phyloP scores from a whole-genome alignment of 1,284 basidiomycete genomes.

The Polyporus tsugae region DNA sequence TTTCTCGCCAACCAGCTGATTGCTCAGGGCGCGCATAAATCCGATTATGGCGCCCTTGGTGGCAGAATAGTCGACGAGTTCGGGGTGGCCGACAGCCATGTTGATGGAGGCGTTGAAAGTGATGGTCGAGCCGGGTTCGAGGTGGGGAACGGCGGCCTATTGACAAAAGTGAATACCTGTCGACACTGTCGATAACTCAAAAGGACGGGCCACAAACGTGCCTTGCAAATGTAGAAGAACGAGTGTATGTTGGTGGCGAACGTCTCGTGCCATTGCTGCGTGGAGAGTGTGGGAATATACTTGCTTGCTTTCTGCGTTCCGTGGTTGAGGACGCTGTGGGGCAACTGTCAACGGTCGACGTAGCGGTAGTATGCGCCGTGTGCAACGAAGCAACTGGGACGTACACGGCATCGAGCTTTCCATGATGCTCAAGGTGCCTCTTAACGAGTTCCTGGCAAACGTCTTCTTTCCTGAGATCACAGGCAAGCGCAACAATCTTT shows the following conservation, averaged over 20 bases:
- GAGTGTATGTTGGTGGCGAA: constrained; percentile 60
- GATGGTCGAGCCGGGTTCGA: constrained; percentile 54
- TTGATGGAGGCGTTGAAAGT: constrained; percentile 61
- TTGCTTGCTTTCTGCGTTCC: constrained; percentile 58
- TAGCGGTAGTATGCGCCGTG: no score
- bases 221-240: constrained; percentile 63
- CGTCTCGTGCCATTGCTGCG: constrained; percentile 60
- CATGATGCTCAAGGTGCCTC: constrained; percentile 51
- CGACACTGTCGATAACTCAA: no score
- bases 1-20: constrained; percentile 61
- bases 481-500: constrained; percentile 50
- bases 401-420: constrained; percentile 54
- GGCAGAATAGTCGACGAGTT: constrained; percentile 62
- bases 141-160: constrained; percentile 45
- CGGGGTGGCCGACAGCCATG: constrained; percentile 58
- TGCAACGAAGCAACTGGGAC: constrained; percentile 20
- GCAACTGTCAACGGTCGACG: constrained; percentile 6
- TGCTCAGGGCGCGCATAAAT: constrained; percentile 55
- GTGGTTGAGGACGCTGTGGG: constrained; percentile 56
- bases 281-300: constrained; percentile 51
- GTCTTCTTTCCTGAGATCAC: constrained; percentile 54
- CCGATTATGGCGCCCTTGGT: constrained; percentile 64
- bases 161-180: background rate
- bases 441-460: constrained; percentile 53
- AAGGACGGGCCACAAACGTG: constrained; percentile 42